Conservation (phyloP, 75 land plant species). For the Sequoia sempervirens region DNA sequence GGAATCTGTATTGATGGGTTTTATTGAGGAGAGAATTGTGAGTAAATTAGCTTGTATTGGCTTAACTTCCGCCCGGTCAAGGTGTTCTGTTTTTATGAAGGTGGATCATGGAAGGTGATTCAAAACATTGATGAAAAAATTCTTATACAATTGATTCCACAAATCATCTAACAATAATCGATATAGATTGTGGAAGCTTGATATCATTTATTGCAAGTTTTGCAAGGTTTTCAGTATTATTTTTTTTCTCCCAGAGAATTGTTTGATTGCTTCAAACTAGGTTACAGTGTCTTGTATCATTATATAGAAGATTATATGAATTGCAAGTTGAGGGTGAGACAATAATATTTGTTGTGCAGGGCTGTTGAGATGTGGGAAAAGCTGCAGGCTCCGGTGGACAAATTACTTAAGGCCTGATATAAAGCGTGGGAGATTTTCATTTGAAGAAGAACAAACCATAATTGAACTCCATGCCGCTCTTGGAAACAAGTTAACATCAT, state of each 20-base stretch:
- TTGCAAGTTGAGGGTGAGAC: background rate
- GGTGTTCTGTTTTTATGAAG: background rate
- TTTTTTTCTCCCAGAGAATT: too few species aligned
- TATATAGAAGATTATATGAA: background rate
- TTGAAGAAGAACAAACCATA: conserved; percentile 20
- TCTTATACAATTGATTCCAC: too few species aligned
- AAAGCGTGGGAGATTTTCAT: conserved; percentile 18
- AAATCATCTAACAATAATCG: too few species aligned
- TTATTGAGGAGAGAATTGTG: too few species aligned
- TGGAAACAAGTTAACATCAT: conserved; percentile 17
- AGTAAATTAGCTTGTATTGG: too few species aligned
- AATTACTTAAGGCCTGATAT: conserved; percentile 28
- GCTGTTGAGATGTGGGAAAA: conserved; percentile 12
- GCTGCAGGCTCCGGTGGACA: conserved; percentile 14
- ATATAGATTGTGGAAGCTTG: too few species aligned
- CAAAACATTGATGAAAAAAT: too few species aligned
- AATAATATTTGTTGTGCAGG: background rate
- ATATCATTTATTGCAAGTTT: too few species aligned
- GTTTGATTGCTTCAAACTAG: background rate
- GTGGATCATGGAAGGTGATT: too few species aligned
- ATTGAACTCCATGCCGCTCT: conserved; percentile 19
- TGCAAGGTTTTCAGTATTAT: too few species aligned
- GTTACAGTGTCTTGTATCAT: background rate
- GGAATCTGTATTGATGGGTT: too few species aligned
- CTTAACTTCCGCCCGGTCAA: too few species aligned